phyloP scores from a whole-genome alignment of 2,329 filamentous ascomycete species.

The Scytalidium lignicola region DNA sequence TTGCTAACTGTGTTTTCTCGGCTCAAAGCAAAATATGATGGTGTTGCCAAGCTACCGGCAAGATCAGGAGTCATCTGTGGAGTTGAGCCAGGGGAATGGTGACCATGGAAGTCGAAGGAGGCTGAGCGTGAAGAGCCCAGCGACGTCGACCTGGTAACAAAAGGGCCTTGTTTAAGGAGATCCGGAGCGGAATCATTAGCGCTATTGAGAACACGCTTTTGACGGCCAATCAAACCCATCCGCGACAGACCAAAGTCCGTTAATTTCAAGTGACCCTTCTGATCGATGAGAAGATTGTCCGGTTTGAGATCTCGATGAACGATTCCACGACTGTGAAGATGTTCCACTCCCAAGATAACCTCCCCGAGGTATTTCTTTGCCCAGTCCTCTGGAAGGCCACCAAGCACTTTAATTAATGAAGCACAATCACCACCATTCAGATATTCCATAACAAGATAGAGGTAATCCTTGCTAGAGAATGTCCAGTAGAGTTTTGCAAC shows the following conservation, averaged over 20 bases:
- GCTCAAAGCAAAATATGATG: conserved; percentile 86
- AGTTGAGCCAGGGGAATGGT: conserved; percentile 76
- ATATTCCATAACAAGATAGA: conserved; percentile 99
- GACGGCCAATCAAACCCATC: conserved; percentile 93
- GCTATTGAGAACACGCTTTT: conserved; percentile 85
- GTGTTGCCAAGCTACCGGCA: conserved; percentile 63
- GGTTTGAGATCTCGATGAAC: conserved; percentile 96
- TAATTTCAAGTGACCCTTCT: conserved; percentile 91
- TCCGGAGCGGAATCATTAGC: conserved; percentile 84
- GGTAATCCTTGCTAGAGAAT: conserved; percentile 97
- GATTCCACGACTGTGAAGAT: conserved; percentile 89
- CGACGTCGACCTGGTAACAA: conserved; percentile 67
- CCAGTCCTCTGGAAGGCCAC: conserved; percentile 93
- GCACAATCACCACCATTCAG: conserved; percentile 96
- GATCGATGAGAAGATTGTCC: conserved; percentile 94
- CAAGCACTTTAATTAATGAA: conserved; percentile 89
- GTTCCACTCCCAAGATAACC: conserved; percentile 93
- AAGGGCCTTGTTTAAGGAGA: conserved; percentile 85
- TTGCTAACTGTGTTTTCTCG: conserved; percentile 46
- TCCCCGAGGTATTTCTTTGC: conserved; percentile 96
- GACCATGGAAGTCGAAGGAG: conserved; percentile 81
- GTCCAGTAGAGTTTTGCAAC: conserved; percentile 99
- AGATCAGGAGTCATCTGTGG: conserved; percentile 82
- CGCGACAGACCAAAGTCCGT: conserved; percentile 96
- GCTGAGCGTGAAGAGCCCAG: conserved; percentile 87